These are phyloP conservation scores for Morella rubra DNA, from an alignment of 306 rosid genomes.

Conservation along the genomic window DNA sequence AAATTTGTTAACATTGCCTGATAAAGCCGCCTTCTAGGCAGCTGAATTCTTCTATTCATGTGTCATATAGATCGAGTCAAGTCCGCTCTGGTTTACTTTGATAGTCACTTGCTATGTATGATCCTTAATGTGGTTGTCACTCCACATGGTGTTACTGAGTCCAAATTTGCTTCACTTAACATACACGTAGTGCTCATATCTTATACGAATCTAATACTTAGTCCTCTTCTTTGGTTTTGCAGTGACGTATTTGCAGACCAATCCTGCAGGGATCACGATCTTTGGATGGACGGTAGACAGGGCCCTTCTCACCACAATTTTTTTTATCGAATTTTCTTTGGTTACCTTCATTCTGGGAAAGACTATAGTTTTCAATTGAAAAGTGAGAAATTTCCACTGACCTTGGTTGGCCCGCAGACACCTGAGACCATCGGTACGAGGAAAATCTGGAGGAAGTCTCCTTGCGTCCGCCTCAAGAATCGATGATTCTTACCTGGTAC, in stretches of 20 bases:
- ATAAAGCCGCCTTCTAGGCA: neutral
- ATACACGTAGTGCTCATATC: neutral
- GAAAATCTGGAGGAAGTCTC: neutral
- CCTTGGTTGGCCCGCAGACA: neutral
- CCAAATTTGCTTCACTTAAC: neutral
- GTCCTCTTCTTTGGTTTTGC: constrained; percentile 34
- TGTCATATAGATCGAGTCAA: neutral
- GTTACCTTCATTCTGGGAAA: constrained; percentile 73
- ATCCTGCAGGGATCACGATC: constrained; percentile 78
- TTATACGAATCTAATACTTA: constrained; percentile 2
- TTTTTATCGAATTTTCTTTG: constrained; percentile 63
- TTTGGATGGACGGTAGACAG: constrained; percentile 87
- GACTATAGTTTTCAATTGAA: constrained; percentile 42
- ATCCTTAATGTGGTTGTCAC: neutral
- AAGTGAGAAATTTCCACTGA: neutral
- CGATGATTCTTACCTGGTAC: neutral
- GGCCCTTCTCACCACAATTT: constrained; percentile 70
- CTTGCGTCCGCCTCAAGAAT: too few relatives aligned
- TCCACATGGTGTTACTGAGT: too few relatives aligned
- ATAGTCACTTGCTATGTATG: neutral
- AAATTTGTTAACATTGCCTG: neutral
- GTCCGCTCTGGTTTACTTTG: neutral
- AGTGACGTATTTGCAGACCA: constrained; percentile 79
- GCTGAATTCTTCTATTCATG: neutral
- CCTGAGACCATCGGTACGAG: neutral